Evolutionary conservation across 2,329 filamentous ascomycete genomes (phyloP), one percentile per base, ranked within the genome.

Genomic region (Neurospora crassa): DNA sequence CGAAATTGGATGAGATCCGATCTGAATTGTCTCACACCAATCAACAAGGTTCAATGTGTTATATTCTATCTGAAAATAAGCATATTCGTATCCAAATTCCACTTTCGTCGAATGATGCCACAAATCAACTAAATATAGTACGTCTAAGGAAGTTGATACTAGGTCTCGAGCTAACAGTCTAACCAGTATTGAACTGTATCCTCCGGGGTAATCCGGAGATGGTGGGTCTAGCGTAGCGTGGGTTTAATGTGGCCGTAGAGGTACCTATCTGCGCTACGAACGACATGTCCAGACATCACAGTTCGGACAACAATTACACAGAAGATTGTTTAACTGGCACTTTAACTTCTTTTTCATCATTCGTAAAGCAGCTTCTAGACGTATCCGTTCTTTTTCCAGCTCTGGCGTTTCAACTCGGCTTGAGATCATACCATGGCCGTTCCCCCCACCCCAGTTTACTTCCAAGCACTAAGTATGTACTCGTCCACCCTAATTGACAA

Each of bases 401-500:
- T n/a, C 53, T 34, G 53, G 4, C 29, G 53, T 29, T 63, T 63
- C 7, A 37, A 18, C 53, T 34, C 24, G 24, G 47, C 29, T 63
- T 18, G 24, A 63, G 24, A 18, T 63, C 53, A 34, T 63, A 63
- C 53, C 24, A 63, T 18, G 14, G 37, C 29, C 24, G 18, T 63
- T 1, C 53, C 7, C 4, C 18, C 53, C 8, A 37, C 29, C 24
- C 14, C 16, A 10, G 5, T 24, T 29, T 63, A 34, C 14, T 16
- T 63, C 2, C 14, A 59, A 29, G 12, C 5, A 34, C 24, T 4
- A 18, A 8, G 14, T 63, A 29, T 3, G 14, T 63, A 5, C 20
- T 2, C 40, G 5, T 41, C n/a, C 41, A 29, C 43, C 41, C 75
- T 82, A 90, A 76, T 88, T 87, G 40, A 96, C 89, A 77, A 97